These are phyloP conservation scores for Pseudocercospora vitis DNA, from an alignment of 2,329 filamentous ascomycete genomes.

Conservation along the genomic window DNA sequence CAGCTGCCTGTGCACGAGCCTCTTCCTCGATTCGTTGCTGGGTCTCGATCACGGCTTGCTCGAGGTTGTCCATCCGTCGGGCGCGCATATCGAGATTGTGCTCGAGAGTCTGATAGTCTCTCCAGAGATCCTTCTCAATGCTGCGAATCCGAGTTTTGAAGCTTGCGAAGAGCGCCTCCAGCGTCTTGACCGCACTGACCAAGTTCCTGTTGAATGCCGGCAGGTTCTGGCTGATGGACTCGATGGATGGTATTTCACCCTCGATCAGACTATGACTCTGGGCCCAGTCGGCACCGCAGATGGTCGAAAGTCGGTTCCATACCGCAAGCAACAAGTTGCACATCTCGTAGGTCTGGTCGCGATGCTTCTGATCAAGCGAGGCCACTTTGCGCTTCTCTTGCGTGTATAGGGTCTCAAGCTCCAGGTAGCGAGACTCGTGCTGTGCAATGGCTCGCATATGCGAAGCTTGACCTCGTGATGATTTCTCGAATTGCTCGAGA, in stretches of 20 bases:
- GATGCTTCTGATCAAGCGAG: slow-evolving; percentile 74
- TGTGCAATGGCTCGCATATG: slow-evolving; percentile 82
- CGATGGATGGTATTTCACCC: slow-evolving; percentile 79
- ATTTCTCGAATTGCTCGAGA: slow-evolving; percentile 82
- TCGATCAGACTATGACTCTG: slow-evolving; percentile 87
- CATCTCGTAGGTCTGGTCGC: slow-evolving; percentile 83
- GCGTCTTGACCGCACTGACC: slow-evolving; percentile 78
- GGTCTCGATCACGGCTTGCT: slow-evolving; percentile 71
- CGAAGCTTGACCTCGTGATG: slow-evolving; percentile 82
- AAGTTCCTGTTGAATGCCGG: slow-evolving; percentile 89
- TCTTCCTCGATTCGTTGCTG: slow-evolving; percentile 35
- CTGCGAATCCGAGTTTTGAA: slow-evolving; percentile 78
- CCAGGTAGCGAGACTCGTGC: slow-evolving; percentile 78
- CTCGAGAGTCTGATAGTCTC: slow-evolving; percentile 86
- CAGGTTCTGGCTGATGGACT: slow-evolving; percentile 81
- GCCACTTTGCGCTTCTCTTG: slow-evolving; percentile 76
- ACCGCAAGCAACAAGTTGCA: slow-evolving; percentile 84
- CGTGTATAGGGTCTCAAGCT: slow-evolving; percentile 77
- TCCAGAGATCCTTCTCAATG: slow-evolving; percentile 86
- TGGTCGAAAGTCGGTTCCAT: slow-evolving; percentile 81
- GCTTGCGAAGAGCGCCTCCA: slow-evolving; percentile 74
- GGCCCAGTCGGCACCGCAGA: slow-evolving; percentile 90
- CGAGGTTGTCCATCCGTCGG: slow-evolving; percentile 84
- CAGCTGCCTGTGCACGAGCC: slow-evolving; percentile 20
- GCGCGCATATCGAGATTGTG: slow-evolving; percentile 73